Evolutionary conservation across 148 eudicot genomes (phyloP), one percentile per base, ranked within the genome.

Genomic region (Heliamphora exappendiculata): DNA sequence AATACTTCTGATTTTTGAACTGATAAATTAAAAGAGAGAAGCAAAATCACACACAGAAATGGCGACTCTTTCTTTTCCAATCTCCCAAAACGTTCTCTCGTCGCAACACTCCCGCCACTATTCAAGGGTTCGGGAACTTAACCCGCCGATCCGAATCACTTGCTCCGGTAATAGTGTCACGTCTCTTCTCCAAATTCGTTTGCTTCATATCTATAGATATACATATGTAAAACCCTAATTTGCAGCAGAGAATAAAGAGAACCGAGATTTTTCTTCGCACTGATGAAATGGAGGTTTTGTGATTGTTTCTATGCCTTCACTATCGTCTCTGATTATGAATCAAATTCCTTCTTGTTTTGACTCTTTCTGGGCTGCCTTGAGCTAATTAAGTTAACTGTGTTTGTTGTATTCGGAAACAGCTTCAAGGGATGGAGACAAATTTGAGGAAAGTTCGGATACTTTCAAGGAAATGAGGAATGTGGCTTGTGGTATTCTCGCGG

Each of bases 401-500:
- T 39, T 68, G 55, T 54, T 68, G 7, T 73, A 51, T 29, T 47
- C 31, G 66, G 79, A 12, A 78, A 71, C 82, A 90, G 92, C 78
- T 74, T 39, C 39, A 67, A 77, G 80, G 76, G 88, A 87, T 71
- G 84, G 84, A 78, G 29, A 57, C 3, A 81, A 83, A 39, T 36
- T 62, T 5, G 75, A 78, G 22, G 88, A 85, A 67, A 83, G 73
- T 74, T 75, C 84, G 34, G 45, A 62, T 54, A 78, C 75, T 36
- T 82, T 83, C 37, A 89, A 86, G 84, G 86, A 89, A 64, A 72
- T 91, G 20, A 86, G 87, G 67, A 88, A 84, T 82, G 87, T 90
- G 33, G 91, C 97, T 64, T 84, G 88, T 69, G 98, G 95, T 47
- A 39, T 90, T 60, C 90, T 94, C 70, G 98, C 98, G 47, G 88